Evolutionary conservation across 176 grass and related monocot species (phyloP), one percentile per base, ranked within the genome.

Genomic region (Carex myosuroides): DNA sequence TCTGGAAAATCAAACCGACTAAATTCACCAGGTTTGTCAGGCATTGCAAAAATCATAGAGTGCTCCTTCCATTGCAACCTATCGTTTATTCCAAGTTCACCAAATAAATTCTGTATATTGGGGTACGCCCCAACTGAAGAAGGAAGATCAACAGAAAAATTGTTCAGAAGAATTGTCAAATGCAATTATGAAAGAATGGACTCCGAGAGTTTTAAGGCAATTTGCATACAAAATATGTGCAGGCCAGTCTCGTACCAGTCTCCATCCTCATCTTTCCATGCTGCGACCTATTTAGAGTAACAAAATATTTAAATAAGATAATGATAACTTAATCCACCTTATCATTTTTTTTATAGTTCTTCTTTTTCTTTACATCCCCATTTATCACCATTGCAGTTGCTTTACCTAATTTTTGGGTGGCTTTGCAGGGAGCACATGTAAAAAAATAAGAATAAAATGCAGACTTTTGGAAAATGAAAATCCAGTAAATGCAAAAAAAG

Each of bases 21-120:
- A 75, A 93, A 98, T 86, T 95, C 86, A 83, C 96, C 96, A 88
- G 92, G 96, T 54, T 95, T 95, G 77, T 93, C 90, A 21, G 92
- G 96, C 96, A 98, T 93, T 32, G 95, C 95, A 87, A 98, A 98
- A 84, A 98, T 93, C 95, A 98, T 98, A 30, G 95, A 98, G 86
- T 98, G 95, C 56, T 98, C 95, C 81, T 98, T 98, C 95, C 95
- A 98, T 86, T 98, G 95, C 83, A 98, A 92, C 64, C 95, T 92
- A 83, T 98, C 95, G 84, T 89, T 91, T 80, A 98, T 98, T 77
- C 93, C 93, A 88, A 98, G 92, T 85, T 98, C 95, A 3, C 85
- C 89, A 92, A 98, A 95, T 75, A 98, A 92, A 89, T 95, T 98
- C 85, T 95, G 92, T 53, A 98, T 62, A 89, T 98, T 98, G 86